Base-by-base conservation (phyloP, 2,329 filamentous ascomycete species). In the Talaromyces funiculosus region DNA sequence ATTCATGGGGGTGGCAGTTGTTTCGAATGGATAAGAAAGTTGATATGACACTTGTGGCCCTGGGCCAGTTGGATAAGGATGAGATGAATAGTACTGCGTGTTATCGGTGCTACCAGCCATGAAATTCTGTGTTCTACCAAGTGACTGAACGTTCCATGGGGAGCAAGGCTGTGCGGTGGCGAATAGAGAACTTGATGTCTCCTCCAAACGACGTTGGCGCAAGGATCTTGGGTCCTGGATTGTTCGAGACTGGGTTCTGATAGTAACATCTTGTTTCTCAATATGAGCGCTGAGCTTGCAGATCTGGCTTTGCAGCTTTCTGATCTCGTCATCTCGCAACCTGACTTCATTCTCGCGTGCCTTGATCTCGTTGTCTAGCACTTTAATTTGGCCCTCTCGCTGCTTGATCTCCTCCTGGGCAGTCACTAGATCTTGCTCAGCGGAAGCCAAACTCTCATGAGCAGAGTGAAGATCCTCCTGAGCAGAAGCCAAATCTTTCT, bases 231-330 rank as follows among this genome's bases (percentile, higher is more conserved):
- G 68, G 45, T 70, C 65, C 22, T 69, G 64, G 33, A 72, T 70
- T 0, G 69, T 66, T 58, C 64, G 67, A 49, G 67, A 70, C 53
- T 69, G 67, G n/a, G 66, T 67, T 14, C 53, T 63, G n/a, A 72
- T 68, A 0, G 68, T 68, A 3, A 57, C 33, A 45, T 66, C 65
- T 58, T 70, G 67, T 53, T 63, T 67, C 20, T 61, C 26, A 8
- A 70, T 53, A 3, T 67, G 55, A 0, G 62, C 59, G 22, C 69
- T 63, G 31, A 70, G 53, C 24, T 64, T 61, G 63, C 63, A 1
- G 22, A 24, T n/a, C 63, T 54, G 7, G 67, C 59, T 2, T 33
- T 45, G 9, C 47, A 58, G 20, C 62, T 63, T 8, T 47, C 51
- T 7, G 43, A 61, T 45, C 9, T 57, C 24, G 8, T 57, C 59